phyloP scores from a whole-genome alignment of 2,329 filamentous ascomycete genomes.

The Aspergillus sp. region DNA sequence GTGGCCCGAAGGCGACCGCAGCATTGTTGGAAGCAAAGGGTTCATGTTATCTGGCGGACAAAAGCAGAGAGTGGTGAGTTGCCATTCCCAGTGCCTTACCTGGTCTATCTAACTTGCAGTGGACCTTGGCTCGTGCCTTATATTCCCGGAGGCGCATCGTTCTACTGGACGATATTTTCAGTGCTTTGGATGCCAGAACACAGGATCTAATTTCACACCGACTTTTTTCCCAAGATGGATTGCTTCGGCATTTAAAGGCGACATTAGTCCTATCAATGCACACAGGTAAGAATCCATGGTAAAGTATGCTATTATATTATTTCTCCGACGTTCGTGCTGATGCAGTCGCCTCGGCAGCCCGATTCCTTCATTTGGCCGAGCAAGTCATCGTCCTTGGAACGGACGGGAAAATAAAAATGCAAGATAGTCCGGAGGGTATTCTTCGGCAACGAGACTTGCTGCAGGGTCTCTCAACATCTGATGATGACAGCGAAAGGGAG shows the following conservation, averaged over 20 bases:
- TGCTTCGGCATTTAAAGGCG: slow-evolving; percentile 4
- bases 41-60: slow-evolving; percentile 38
- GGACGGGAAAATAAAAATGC: background rate
- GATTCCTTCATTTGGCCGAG: no score
- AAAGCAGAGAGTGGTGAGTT: slow-evolving; percentile 26
- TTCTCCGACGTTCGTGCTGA: no score
- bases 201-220: slow-evolving; percentile 1
- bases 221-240: slow-evolving; percentile 4
- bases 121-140: slow-evolving; percentile 11
- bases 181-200: slow-evolving; percentile 16
- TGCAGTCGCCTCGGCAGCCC: no score
- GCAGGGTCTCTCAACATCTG: no score
- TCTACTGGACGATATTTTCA: slow-evolving; percentile 22
- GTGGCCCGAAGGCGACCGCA: slow-evolving; percentile 21
- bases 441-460: no score
- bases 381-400: background rate
- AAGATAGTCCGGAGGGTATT: no score
- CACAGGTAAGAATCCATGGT: no score
- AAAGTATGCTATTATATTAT: no score
- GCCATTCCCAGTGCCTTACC: no score
- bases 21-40: slow-evolving; percentile 36
- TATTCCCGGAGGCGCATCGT: slow-evolving; percentile 8
- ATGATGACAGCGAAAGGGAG: no score
- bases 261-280: slow-evolving; percentile 2
- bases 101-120: no score